Percentiles rank a stretch among this genome's conserved stretches.
These are phyloP conservation scores for Chlamydomonas eustigma DNA, from an alignment of 139 green algal species.

Conservation along the genomic window DNA sequence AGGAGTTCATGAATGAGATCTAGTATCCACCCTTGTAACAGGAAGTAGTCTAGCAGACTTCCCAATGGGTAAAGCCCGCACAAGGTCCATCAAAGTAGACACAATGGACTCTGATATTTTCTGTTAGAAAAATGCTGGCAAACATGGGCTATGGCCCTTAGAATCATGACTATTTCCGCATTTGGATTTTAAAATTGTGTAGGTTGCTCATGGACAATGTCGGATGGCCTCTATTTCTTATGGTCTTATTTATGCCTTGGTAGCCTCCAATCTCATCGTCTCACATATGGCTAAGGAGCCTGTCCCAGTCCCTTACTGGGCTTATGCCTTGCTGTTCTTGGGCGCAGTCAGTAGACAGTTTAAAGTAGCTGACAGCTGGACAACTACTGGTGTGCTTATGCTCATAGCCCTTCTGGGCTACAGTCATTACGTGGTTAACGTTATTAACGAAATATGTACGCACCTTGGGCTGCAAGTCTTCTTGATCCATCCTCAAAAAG, in stretches of 20 bases:
- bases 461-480: conserved; percentile 76
- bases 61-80: too few relatives aligned
- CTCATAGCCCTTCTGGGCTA: conserved; percentile 48
- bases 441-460: conserved; percentile 68
- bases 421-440: conserved; percentile 50
- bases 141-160: too few relatives aligned
- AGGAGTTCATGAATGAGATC: too few relatives aligned
- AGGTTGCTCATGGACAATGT: neutral
- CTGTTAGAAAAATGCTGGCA: too few relatives aligned
- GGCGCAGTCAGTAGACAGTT: neutral
- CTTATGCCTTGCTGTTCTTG: conserved; percentile 13
- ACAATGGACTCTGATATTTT: too few relatives aligned
- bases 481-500: conserved; percentile 15
- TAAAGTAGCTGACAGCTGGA: neutral
- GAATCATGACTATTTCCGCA: too few relatives aligned
- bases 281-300: conserved; percentile 88
- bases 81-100: too few relatives aligned
- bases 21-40: too few relatives aligned
- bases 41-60: too few relatives aligned
- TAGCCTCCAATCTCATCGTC: conserved; percentile 79
- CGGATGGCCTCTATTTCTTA: conserved; percentile 26
- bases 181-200: too few relatives aligned
- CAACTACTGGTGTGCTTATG: neutral
- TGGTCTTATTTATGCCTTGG: conserved; percentile 49
- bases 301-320: conserved; percentile 47